Conservation (phyloP, 108 stramenopile species). For the Nannochloropsis gaditana region DNA sequence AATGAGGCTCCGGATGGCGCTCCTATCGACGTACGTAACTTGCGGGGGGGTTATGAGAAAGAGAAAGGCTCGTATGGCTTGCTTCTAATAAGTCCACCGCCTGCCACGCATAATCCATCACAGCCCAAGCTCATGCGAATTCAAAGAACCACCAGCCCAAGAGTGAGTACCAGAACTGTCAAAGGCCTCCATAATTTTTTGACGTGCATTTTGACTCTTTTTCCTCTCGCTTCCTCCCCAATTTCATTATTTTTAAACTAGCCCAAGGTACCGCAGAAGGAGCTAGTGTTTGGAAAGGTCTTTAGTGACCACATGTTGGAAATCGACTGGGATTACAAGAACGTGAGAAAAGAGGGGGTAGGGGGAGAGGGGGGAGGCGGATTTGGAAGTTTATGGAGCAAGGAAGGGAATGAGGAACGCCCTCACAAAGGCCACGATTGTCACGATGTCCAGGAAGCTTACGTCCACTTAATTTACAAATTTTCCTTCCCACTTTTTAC, state of each 20-base stretch:
- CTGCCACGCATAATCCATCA: not conserved
- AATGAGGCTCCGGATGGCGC: not conserved
- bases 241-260: not conserved
- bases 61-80: constrained; percentile 15
- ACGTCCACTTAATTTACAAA: not conserved
- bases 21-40: not conserved
- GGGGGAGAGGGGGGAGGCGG: not conserved
- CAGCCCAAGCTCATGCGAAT: constrained; percentile 44
- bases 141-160: constrained; percentile 38
- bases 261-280: constrained; percentile 34
- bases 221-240: not conserved
- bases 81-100: not conserved
- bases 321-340: constrained; percentile 63
- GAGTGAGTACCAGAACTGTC: constrained; percentile 21
- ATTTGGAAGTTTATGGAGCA: not conserved
- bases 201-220: not conserved
- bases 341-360: not conserved
- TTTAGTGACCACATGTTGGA: constrained; percentile 88
- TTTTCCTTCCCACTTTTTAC: not conserved
- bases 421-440: not conserved
- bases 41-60: not conserved
- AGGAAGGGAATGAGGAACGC: not conserved
- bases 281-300: constrained; percentile 47
- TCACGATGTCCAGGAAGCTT: not conserved
- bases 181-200: too few species aligned